phyloP scores from a whole-genome alignment of 371 early-diverging fungal species.

The Syncephalis plumigaleata region DNA sequence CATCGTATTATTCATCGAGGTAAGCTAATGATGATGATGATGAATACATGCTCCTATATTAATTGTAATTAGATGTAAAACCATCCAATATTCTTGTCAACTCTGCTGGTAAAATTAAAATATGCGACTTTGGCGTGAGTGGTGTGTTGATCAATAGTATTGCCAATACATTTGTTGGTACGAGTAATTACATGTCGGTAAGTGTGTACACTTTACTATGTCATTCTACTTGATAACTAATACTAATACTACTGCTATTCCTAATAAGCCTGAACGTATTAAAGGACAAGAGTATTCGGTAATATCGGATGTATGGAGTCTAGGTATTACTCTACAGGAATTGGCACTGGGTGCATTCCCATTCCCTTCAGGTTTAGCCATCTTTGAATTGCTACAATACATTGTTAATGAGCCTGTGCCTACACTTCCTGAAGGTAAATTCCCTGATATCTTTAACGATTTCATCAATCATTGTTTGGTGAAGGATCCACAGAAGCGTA shows the following conservation, averaged over 20 bases:
- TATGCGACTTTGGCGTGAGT: slow-evolving; percentile 84
- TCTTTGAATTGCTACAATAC: slow-evolving; percentile 83
- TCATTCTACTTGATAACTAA: background rate
- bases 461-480: slow-evolving; percentile 34
- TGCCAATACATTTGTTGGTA: slow-evolving; percentile 82
- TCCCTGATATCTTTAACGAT: slow-evolving; percentile 59
- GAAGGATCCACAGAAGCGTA: slow-evolving; percentile 52
- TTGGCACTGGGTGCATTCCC: slow-evolving; percentile 82
- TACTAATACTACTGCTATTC: background rate
- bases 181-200: slow-evolving; percentile 83
- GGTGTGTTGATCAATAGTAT: slow-evolving; percentile 66
- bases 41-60: slow-evolving; percentile 3
- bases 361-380: slow-evolving; percentile 62
- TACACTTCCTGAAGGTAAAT: slow-evolving; percentile 46
- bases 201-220: slow-evolving; percentile 13
- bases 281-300: slow-evolving; percentile 79
- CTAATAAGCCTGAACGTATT: slow-evolving; percentile 90
- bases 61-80: slow-evolving; percentile 36
- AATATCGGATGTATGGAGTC: slow-evolving; percentile 89
- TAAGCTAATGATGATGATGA: slow-evolving; percentile 14
- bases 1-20: slow-evolving; percentile 80
- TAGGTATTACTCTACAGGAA: slow-evolving; percentile 88
- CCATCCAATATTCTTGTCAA: slow-evolving; percentile 68
- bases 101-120: slow-evolving; percentile 65
- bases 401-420: slow-evolving; percentile 86